phyloP scores from a whole-genome alignment of 2,329 filamentous ascomycete genomes.

The Incumbomyces delicatus region DNA sequence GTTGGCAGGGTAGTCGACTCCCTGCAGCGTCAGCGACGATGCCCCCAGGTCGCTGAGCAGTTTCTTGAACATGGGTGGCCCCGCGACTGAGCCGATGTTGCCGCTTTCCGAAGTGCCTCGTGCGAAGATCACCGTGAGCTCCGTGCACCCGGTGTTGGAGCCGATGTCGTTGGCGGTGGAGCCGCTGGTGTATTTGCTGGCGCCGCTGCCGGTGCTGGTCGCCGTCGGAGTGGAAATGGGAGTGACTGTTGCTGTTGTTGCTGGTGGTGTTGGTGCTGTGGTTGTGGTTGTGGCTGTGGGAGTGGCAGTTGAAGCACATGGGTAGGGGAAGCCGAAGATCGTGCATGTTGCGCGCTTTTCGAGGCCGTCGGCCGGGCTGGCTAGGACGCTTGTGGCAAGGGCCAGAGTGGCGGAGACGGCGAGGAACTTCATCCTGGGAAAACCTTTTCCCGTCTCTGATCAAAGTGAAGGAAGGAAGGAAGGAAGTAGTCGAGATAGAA shows the following conservation, averaged over 20 bases:
- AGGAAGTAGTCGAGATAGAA: too few species aligned
- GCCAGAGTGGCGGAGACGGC: neutral
- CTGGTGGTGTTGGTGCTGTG: too few species aligned
- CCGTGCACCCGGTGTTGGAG: slow-evolving; percentile 32
- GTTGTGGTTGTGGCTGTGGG: too few species aligned
- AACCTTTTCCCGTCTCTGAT: too few species aligned
- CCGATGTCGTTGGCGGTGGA: slow-evolving; percentile 32
- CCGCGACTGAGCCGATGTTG: slow-evolving; percentile 42
- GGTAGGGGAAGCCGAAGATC: neutral
- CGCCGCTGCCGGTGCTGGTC: neutral
- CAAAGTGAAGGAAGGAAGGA: too few species aligned
- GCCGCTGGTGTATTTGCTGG: slow-evolving; percentile 12
- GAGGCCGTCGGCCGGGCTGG: neutral
- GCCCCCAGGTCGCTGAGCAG: slow-evolving; percentile 35
- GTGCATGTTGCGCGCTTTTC: neutral
- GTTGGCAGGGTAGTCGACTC: slow-evolving; percentile 13
- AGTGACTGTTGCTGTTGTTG: too few species aligned
- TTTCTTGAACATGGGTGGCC: slow-evolving; percentile 42
- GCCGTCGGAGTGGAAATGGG: too few species aligned
- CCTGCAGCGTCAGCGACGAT: slow-evolving; percentile 37
- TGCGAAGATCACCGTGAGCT: slow-evolving; percentile 46
- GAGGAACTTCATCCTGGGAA: neutral
- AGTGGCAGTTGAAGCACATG: neutral
- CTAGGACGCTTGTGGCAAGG: neutral
- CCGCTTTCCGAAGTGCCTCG: slow-evolving; percentile 45